Evolutionary conservation across 2,329 filamentous ascomycete genomes (phyloP).

Genomic region (Penicillium concentricum): DNA sequence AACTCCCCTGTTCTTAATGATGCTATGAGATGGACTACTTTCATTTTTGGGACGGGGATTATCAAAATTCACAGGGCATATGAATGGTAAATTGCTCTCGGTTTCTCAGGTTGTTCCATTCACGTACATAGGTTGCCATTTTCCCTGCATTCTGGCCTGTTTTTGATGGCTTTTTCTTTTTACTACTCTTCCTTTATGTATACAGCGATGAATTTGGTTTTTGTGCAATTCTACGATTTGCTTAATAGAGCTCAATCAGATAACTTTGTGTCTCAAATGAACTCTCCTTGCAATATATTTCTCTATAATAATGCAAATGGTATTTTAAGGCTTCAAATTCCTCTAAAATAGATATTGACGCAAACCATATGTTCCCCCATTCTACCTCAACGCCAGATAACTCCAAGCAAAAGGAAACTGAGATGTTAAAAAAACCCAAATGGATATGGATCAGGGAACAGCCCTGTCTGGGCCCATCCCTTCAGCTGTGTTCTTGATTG

Average conservation of each 20-base stretch:
- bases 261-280: not conserved
- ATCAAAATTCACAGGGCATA: conserved; percentile 7
- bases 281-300: not conserved
- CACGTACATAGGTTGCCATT: conserved; percentile 7
- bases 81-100: not conserved
- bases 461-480: conserved; percentile 20
- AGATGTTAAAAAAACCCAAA: not conserved
- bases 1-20: conserved; percentile 14
- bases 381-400: not conserved
- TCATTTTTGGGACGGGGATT: conserved; percentile 6
- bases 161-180: conserved; percentile 1
- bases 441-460: conserved; percentile 13
- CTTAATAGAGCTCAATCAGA: not conserved
- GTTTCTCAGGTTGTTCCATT: not conserved
- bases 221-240: not conserved
- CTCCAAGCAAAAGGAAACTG: not conserved
- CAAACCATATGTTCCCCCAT: not conserved
- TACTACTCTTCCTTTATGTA: not conserved
- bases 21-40: conserved; percentile 21
- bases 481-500: conserved; percentile 22
- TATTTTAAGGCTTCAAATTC: not conserved
- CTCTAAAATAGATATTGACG: not conserved
- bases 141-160: not conserved
- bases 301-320: not conserved
- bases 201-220: not conserved